Percentiles rank a stretch among this genome's conserved stretches.
phyloP scores from a whole-genome alignment of 352 stramenopile species.

The Globisporangium recalcitrans region DNA sequence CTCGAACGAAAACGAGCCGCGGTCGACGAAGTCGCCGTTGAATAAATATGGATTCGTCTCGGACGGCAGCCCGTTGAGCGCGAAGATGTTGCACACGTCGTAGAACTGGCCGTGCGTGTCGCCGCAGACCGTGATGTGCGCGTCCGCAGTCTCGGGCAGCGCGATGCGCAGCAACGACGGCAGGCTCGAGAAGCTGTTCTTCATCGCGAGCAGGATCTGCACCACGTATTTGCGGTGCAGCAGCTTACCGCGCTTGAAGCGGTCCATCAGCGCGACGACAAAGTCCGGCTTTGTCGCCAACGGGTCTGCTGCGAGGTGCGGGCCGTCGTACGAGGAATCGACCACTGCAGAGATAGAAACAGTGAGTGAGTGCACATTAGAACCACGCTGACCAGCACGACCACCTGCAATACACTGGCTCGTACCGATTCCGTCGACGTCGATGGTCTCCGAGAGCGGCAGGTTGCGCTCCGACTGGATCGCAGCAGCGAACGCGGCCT shows the following conservation, averaged over 20 bases:
- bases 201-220: slow-evolving; percentile 92
- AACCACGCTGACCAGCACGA: not conserved
- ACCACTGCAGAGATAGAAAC: slow-evolving; percentile 38
- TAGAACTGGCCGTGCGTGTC: slow-evolving; percentile 99
- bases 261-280: slow-evolving; percentile 90
- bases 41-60: slow-evolving; percentile 98
- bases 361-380: not conserved
- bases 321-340: slow-evolving; percentile 76
- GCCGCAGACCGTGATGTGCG: slow-evolving; percentile 94
- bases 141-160: slow-evolving; percentile 45
- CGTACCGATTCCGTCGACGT: slow-evolving; percentile 77
- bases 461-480: slow-evolving; percentile 94
- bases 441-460: slow-evolving; percentile 91
- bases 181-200: slow-evolving; percentile 86
- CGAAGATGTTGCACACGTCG: slow-evolving; percentile 99
- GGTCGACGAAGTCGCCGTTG: slow-evolving; percentile 99
- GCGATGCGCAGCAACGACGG: slow-evolving; percentile 89
- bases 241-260: slow-evolving; percentile 96
- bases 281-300: slow-evolving; percentile 76
- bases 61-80: slow-evolving; percentile 95
- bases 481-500: slow-evolving; percentile 93
- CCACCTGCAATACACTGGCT: not conserved
- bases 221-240: slow-evolving; percentile 98
- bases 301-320: slow-evolving; percentile 53
- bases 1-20: slow-evolving; percentile 97